phyloP scores from a whole-genome alignment of 108 stramenopile genomes.

The Aurantiochytrium sp. region DNA sequence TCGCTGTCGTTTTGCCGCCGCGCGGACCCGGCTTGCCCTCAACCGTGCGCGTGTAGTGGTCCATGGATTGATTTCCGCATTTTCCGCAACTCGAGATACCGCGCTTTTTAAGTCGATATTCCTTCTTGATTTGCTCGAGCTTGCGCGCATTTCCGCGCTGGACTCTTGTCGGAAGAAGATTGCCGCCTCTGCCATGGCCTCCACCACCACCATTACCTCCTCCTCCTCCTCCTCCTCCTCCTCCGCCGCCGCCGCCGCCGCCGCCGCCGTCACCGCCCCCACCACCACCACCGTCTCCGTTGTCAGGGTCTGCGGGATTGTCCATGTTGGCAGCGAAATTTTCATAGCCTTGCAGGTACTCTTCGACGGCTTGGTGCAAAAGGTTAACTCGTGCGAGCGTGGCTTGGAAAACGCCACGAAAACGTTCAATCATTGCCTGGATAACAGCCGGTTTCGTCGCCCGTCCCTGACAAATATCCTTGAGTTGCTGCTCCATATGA shows the following conservation, averaged over 20 bases:
- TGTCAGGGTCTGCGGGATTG: not conserved
- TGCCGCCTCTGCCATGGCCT: not conserved
- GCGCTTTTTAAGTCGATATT: not conserved
- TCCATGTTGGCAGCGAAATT: not conserved
- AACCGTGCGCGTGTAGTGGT: not conserved
- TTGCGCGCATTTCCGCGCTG: not conserved
- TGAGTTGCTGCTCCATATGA: not conserved
- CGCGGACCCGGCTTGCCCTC: not conserved
- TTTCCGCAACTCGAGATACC: not conserved
- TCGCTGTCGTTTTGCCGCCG: not conserved
- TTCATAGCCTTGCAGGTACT: not conserved
- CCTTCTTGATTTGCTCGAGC: not conserved
- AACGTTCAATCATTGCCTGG: not conserved
- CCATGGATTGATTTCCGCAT: not conserved
- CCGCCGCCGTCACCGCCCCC: not conserved
- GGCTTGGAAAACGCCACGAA: not conserved
- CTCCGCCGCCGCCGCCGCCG: not conserved
- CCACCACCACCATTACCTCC: not conserved
- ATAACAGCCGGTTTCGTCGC: not conserved
- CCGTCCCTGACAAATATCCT: not conserved
- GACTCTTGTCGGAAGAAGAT: too few relatives aligned
- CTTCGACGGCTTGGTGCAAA: not conserved
- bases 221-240: not conserved
- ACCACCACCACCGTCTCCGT: not conserved
- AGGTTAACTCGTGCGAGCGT: not conserved